phyloP scores from a whole-genome alignment of 2,329 filamentous ascomycete genomes.

The Drechslerella coelobrocha region DNA sequence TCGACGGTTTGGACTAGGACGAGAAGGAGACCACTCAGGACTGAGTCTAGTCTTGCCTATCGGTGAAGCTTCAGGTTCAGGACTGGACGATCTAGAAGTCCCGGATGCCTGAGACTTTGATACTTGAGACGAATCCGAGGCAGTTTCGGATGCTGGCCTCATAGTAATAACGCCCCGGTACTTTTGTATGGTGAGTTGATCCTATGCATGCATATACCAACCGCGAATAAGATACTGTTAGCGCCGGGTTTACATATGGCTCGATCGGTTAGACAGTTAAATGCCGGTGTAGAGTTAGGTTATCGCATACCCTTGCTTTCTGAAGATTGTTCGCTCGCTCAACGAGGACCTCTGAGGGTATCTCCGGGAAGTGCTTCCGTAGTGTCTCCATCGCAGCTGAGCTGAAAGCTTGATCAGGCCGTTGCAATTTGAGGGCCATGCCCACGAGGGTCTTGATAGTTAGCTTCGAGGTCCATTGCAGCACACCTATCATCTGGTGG shows the following conservation, averaged over 20 bases:
- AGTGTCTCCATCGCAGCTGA: constrained; percentile 26
- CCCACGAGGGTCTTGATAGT: constrained; percentile 19
- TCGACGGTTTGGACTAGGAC: constrained; percentile 4
- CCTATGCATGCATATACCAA: background rate
- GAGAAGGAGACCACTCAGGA: constrained; percentile 17
- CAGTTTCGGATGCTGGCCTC: constrained; percentile 1
- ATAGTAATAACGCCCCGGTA: constrained; percentile 30
- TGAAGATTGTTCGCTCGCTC: constrained; percentile 10
- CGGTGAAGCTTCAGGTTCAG: background rate
- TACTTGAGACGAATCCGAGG: background rate
- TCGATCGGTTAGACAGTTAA: background rate
- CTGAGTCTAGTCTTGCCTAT: background rate
- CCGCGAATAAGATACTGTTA: background rate
- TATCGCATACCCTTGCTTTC: constrained; percentile 16
- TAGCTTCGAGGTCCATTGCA: background rate
- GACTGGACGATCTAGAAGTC: background rate
- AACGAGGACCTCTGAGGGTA: constrained; percentile 13
- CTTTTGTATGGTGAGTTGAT: constrained; percentile 15
- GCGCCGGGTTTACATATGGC: background rate
- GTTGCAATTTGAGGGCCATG: constrained; percentile 15
- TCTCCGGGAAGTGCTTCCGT: constrained; percentile 18
- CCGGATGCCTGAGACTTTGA: background rate
- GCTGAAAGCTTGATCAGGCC: constrained; percentile 22
- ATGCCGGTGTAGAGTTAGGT: background rate
- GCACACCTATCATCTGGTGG: too few relatives aligned